A percentile compares a stretch with the other conserved stretches of the same genome.
phyloP scores from a whole-genome alignment of 2,329 filamentous ascomycete genomes.

The Diaporthe batatas region DNA sequence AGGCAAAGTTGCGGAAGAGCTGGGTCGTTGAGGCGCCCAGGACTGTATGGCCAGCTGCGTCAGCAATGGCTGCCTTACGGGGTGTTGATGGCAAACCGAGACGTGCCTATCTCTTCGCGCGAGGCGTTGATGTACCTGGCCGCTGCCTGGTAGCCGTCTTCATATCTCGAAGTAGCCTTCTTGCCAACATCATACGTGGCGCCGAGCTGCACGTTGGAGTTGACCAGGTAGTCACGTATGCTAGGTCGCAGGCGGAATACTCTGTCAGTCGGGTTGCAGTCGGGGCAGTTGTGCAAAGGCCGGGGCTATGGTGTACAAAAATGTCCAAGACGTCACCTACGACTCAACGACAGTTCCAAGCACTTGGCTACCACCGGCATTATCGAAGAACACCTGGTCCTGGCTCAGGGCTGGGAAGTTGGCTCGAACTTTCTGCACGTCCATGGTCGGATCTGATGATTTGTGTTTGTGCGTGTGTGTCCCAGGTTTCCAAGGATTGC shows the following conservation, averaged over 20 bases:
- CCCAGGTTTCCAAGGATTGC: too few species aligned
- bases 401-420: slow-evolving; percentile 77
- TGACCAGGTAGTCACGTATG: slow-evolving; percentile 74
- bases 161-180: slow-evolving; percentile 70
- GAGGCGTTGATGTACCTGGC: slow-evolving; percentile 79
- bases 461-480: not conserved
- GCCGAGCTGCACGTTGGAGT: slow-evolving; percentile 81
- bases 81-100: not conserved
- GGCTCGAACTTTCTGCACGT: slow-evolving; percentile 67
- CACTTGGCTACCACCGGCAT: slow-evolving; percentile 81
- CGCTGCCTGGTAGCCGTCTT: slow-evolving; percentile 72
- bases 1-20: slow-evolving; percentile 78
- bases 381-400: slow-evolving; percentile 80
- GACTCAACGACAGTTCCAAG: slow-evolving; percentile 75
- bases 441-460: slow-evolving; percentile 51
- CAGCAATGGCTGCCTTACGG: not conserved
- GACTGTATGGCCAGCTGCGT: slow-evolving; percentile 56
- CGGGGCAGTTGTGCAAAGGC: not conserved
- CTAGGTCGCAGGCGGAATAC: slow-evolving; percentile 52
- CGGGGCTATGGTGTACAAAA: not conserved
- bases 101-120: slow-evolving; percentile 72
- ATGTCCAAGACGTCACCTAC: slow-evolving; percentile 57
- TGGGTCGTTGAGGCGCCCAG: slow-evolving; percentile 82
- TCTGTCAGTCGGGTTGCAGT: not conserved
- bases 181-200: slow-evolving; percentile 75